Conservation (phyloP, 257 asterid genomes). For the Solanum pinnatisectum region DNA sequence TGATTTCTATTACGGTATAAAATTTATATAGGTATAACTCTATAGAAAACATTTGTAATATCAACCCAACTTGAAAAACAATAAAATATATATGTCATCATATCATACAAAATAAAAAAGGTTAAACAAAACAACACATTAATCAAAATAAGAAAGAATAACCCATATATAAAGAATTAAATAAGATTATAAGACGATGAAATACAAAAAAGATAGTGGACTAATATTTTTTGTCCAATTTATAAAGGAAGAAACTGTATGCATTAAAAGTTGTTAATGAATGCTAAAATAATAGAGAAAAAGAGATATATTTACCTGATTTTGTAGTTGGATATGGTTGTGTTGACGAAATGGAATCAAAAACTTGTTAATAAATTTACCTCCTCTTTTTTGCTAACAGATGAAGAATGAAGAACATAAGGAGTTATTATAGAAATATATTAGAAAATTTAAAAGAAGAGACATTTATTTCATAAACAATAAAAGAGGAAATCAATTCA, state of each 20-base stretch:
- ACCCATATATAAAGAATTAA: too few relatives aligned
- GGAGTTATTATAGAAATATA: not conserved
- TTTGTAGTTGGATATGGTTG: not conserved
- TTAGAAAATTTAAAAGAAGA: too few relatives aligned
- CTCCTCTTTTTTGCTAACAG: not conserved
- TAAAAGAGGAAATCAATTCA: too few relatives aligned
- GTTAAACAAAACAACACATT: not conserved
- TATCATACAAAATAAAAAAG: not conserved
- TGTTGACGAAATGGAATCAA: not conserved
- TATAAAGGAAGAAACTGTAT: too few relatives aligned
- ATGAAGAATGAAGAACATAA: not conserved
- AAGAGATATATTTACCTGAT: not conserved
- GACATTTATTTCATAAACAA: too few relatives aligned
- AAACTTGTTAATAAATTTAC: too few relatives aligned
- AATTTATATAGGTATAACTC: not conserved
- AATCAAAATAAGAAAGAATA: too few relatives aligned
- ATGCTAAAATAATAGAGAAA: not conserved
- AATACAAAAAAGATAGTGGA: too few relatives aligned
- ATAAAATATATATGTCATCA: not conserved
- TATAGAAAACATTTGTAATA: not conserved
- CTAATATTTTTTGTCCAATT: not conserved
- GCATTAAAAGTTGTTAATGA: not conserved
- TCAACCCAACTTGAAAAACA: not conserved
- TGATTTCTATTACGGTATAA: not conserved
- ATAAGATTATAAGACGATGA: too few relatives aligned